Percentiles rank a stretch among this genome's conserved stretches.
These are phyloP conservation scores for Rhododendron griersonianum DNA, from an alignment of 148 eudicot species.

Conservation along the genomic window DNA sequence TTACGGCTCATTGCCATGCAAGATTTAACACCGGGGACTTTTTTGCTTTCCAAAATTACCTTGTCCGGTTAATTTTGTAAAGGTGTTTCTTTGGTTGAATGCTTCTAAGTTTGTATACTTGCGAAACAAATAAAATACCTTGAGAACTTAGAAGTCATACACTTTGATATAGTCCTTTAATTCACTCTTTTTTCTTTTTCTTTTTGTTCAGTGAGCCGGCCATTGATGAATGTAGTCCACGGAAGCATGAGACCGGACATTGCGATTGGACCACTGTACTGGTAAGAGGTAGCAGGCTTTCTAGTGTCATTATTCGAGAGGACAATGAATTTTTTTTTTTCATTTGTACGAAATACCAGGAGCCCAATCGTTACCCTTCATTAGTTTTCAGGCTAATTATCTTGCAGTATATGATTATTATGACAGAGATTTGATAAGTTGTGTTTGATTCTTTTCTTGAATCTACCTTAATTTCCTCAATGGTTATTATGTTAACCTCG, in stretches of 20 bases:
- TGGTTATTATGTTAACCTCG: not conserved
- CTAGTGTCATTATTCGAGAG: not conserved
- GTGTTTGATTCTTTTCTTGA: not conserved
- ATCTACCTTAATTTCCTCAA: not conserved
- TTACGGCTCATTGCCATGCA: not conserved
- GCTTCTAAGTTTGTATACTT: not conserved
- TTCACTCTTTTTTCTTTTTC: not conserved
- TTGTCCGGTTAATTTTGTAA: not conserved
- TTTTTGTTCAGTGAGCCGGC: conserved; percentile 73
- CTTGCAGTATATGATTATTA: not conserved
- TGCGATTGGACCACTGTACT: conserved; percentile 68
- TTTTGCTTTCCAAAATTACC: not conserved
- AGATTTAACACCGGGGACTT: not conserved
- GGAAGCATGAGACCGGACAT: conserved; percentile 40
- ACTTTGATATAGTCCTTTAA: not conserved
- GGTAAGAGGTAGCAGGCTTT: conserved; percentile 38
- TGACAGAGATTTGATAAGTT: not conserved
- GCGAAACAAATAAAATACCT: not conserved
- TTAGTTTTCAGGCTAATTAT: not conserved
- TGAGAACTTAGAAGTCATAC: not conserved
- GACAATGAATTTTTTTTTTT: not conserved
- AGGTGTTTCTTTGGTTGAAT: not conserved
- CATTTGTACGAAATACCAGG: not conserved
- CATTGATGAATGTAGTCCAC: conserved; percentile 66
- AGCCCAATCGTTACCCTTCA: not conserved